Evolutionary conservation across 2,329 filamentous ascomycete species (phyloP), one percentile per base, ranked within the genome.

Genomic region (Sarocladiaceae sp.): DNA sequence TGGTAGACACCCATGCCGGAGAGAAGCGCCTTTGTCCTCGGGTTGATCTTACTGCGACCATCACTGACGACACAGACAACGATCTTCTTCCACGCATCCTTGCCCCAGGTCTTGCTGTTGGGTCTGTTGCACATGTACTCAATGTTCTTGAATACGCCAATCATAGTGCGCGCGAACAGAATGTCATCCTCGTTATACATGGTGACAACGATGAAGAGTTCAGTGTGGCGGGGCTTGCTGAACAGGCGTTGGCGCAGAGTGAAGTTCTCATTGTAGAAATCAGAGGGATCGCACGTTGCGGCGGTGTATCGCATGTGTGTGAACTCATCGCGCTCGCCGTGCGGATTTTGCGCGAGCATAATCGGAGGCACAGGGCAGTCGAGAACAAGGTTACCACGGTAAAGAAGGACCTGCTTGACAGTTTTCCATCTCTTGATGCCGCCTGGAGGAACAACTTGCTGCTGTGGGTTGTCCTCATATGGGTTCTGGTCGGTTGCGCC

Each of bases 181-280:
- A 97, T 83, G 56, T 98, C 93, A 62, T 98, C 91, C 60, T 98
- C 93, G 60, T 98, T 98, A 71, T 98, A 98, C 91, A 96, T 96
- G 47, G 91, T 97, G 44, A 97, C 81, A 26, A 90, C 91, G 56
- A 97, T 95, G 65, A 97, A 96, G 2, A 97, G 72, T 67, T 97
- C 91, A 0, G 91, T 96, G 58, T 95, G 87, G 45, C 91, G 77
- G 3, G 88, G 85, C 64, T 95, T 96, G 46, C 88, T 88, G 60
- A 96, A 96, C 19, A 97, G 78, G 59, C 81, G 84, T 66, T 97
- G 91, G 50, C 91, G 85, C 47, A 97, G 68, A 1, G 91, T 96
- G 56, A 96, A 97, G 49, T 91, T 87, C 56, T 89, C 82, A 3
- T 88, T 82, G 60, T 85, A 89, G 61, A 96, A 97, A 47, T 94